Conservation (phyloP, 2,329 filamentous ascomycete genomes). For the Delphinella strobiligena region DNA sequence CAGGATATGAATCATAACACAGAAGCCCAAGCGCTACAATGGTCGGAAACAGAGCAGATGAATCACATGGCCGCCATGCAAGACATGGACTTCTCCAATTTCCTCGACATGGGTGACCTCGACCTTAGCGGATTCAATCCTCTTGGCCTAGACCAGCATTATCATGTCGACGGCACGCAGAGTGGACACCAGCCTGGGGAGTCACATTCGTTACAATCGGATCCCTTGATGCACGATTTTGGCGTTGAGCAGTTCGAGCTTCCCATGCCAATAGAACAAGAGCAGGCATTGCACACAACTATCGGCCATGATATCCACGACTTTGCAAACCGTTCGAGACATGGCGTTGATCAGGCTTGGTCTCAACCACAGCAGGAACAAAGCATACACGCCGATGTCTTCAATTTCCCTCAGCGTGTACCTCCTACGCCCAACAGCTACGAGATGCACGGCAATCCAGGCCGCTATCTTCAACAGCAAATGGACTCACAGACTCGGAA, state of each 20-base stretch:
- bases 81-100: constrained; percentile 29
- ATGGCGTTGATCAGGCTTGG: constrained; percentile 10
- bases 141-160: constrained; percentile 7
- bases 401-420: constrained; percentile 36
- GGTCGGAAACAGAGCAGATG: constrained; percentile 28
- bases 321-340: constrained; percentile 4
- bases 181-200: constrained; percentile 17
- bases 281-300: neutral
- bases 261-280: constrained; percentile 8
- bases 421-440: constrained; percentile 73
- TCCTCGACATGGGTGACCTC: constrained; percentile 27
- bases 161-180: constrained; percentile 10
- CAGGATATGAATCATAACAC: constrained; percentile 17
- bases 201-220: constrained; percentile 9
- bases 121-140: constrained; percentile 18
- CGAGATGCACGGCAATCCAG: constrained; percentile 53
- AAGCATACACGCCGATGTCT: constrained; percentile 20
- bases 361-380: constrained; percentile 23
- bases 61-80: constrained; percentile 28
- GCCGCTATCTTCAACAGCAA: constrained; percentile 41
- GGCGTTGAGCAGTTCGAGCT: constrained; percentile 15
- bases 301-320: constrained; percentile 1
- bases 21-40: constrained; percentile 17
- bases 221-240: constrained; percentile 17
- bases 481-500: constrained; percentile 44